Conservation (phyloP, 805 yeast genomes). For the Suhomyces xylopsoci region DNA sequence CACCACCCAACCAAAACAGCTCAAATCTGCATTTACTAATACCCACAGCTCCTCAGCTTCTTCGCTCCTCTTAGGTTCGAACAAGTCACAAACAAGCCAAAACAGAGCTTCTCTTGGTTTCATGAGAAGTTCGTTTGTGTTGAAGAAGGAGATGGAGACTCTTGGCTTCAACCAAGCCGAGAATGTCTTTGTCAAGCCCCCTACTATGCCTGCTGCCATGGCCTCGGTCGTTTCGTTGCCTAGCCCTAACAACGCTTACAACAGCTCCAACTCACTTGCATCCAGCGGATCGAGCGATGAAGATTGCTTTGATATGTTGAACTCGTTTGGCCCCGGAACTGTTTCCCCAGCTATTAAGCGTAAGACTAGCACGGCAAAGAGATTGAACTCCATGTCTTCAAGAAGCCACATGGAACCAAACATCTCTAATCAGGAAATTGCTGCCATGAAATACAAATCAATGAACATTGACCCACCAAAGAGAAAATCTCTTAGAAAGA, state of each 20-base stretch:
- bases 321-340: constrained; percentile 15
- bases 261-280: constrained; percentile 8
- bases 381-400: constrained; percentile 1
- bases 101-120: constrained; percentile 39
- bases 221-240: constrained; percentile 8
- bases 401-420: constrained; percentile 1
- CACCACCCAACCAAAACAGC: background rate
- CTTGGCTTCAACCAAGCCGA: constrained; percentile 32
- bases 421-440: constrained; percentile 9
- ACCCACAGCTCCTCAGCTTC: constrained; percentile 13
- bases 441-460: constrained; percentile 11
- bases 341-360: constrained; percentile 1
- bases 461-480: constrained; percentile 8
- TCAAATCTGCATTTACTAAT: constrained; percentile 5
- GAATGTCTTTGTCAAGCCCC: constrained; percentile 23
- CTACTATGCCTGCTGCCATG: constrained; percentile 18
- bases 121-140: constrained; percentile 41
- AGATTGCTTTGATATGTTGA: constrained; percentile 23
- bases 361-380: constrained; percentile 1
- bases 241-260: background rate
- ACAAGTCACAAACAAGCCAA: background rate
- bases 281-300: constrained; percentile 13
- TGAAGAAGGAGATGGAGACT: constrained; percentile 39
- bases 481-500: constrained; percentile 15
- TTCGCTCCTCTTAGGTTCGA: constrained; percentile 9